Base-by-base conservation (phyloP, 2,329 filamentous ascomycete genomes). In the Pseudogymnoascus pannorum region DNA sequence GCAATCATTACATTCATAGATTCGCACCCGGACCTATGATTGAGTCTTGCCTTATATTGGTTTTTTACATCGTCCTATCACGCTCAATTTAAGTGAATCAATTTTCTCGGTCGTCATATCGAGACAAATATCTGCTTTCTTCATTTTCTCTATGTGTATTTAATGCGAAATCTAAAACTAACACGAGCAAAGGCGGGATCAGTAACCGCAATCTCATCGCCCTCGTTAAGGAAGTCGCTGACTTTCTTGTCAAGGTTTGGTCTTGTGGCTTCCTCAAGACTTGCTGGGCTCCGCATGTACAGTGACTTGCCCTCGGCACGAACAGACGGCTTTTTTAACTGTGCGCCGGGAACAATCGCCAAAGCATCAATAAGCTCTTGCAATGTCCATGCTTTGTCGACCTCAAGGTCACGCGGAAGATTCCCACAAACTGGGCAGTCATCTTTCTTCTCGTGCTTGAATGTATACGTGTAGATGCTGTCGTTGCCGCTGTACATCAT, bases 401-500 rank as follows among this genome's bases (percentile, higher is more conserved):
- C 83, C 2, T 82, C 76, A 12, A 97, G 79, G 24, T 88, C 87
- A 59, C 91, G 88, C 3, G 94, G 86, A 62, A 91, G 76, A 60
- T 91, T 89, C 16, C 93, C 92, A 71, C 94, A 99, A 5, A 97
- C 94, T 2, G 94, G 92, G 66, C 94, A 99, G 74, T 97, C 94
- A 14, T 88, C 83, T 74, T 97, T 97, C 78, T 89, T 91, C 76
- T 97, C 88, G 70, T 96, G 92, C 70, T 92, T 87, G 73, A 97
- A 99, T 0, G 94, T 99, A 75, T 96, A 97, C 0, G 94, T 99
- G 78, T 99, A 99, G 66, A 99, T 88, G 66, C 89, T 84, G 70
- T 96, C 93, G 70, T 97, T 92, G 54, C 95, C 94, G 11, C 91
- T 96, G 75, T 99, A 99, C 90, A 97, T 96, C 92, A 97, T 97